Evolutionary conservation across 768 basidiomycete genomes (phyloP).

Genomic region (Trametes cinnabarina): DNA sequence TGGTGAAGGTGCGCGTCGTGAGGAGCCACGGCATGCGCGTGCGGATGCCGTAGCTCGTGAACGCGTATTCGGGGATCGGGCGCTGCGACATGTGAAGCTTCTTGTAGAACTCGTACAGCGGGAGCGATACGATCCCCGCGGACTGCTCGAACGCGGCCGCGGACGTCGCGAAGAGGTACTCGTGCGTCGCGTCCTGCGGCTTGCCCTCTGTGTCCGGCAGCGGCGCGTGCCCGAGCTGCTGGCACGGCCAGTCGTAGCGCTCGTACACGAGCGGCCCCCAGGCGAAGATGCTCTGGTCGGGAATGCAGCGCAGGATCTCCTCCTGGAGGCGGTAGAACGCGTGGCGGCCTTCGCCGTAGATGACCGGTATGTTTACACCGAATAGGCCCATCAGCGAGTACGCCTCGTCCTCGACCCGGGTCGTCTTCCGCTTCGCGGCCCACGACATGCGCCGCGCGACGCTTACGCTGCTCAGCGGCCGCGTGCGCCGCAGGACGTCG

Average conservation of each 20-base stretch:
- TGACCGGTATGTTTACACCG: neutral
- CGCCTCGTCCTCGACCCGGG: conserved; percentile 12
- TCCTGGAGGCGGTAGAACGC: conserved; percentile 11
- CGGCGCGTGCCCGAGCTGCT: neutral
- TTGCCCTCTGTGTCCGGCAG: neutral
- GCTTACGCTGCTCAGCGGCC: conserved; percentile 2
- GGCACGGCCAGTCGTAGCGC: neutral
- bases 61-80: neutral
- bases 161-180: neutral
- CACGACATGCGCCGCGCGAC: conserved; percentile 12
- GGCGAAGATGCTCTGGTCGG: conserved; percentile 6
- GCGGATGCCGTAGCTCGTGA: conserved; percentile 10
- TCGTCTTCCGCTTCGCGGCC: conserved; percentile 12
- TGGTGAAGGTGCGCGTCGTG: neutral
- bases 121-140: neutral
- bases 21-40: neutral
- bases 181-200: neutral
- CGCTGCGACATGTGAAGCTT: neutral
- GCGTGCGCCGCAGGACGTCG: neutral
- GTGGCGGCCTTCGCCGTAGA: conserved; percentile 7
- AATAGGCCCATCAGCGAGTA: conserved; percentile 14
- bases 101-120: neutral
- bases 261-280: conserved; percentile 2
- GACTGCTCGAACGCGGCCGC: neutral
- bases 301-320: conserved; percentile 3